Evolutionary conservation across 164 flowering plant species (phyloP), one percentile per base, ranked within the genome.

Genomic region (Liquidambar formosana): DNA sequence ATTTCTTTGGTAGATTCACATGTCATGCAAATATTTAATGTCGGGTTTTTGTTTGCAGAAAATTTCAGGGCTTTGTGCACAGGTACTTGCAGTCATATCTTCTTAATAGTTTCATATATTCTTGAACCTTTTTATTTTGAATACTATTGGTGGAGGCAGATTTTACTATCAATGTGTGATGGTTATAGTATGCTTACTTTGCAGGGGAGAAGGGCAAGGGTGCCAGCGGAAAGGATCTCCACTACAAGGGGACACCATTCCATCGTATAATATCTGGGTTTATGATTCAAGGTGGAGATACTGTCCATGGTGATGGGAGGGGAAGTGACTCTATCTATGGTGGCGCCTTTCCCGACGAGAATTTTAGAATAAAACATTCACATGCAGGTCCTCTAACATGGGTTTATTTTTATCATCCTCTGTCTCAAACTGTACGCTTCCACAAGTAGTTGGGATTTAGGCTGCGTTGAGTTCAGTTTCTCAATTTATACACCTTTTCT

Each of bases 1-100:
- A 16, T 46, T 65, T 47, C 45, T 43, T 11, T 28, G 18, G n/a
- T 58, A 45, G 18, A 19, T 19, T 33, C 68, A 15, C 10, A n/a
- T 64, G 41, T 23, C 52, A 61, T 33, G 15, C 45, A n/a, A 23
- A 28, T 72, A 56, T 54, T 77, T 78, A 13, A 78, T 61, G 43
- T 54, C 10, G 5, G 4, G 65, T 66, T 26, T 77, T 63, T 68
- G 18, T 73, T 68, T 81, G 88, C 99, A 96, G 99, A 93, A 81
- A 93, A 96, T 78, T 96, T 96, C 75, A 85, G 97, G 83, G 96
- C 97, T 69, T 78, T 96, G 67, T 96, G 99, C 87, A 96, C 98
- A 84, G 99, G 99, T 90, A 85, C 58, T 45, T 56, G 22, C 0
- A 23, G 13, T 57, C 1, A 27, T n/a, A 8, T 62, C 23, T 28